Evolutionary conservation across 1,284 basidiomycete genomes (phyloP).

Genomic region (Sporisorium graminicola): DNA sequence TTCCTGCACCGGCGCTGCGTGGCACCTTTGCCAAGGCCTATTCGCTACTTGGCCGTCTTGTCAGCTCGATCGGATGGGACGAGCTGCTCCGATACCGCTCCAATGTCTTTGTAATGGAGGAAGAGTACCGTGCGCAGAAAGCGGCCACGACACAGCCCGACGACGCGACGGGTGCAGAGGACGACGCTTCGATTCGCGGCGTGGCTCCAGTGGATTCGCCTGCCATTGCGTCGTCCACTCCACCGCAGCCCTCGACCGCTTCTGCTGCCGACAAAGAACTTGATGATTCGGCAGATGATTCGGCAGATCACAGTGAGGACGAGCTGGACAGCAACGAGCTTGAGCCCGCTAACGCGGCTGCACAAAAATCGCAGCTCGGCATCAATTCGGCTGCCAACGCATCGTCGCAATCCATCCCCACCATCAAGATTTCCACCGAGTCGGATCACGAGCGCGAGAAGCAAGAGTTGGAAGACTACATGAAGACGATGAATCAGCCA

Average conservation of each 20-base stretch:
- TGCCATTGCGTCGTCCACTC: slow-evolving; percentile 34
- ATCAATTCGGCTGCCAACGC: slow-evolving; percentile 53
- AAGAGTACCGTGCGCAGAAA: slow-evolving; percentile 85
- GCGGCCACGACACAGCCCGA: slow-evolving; percentile 50
- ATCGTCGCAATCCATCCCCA: slow-evolving; percentile 76
- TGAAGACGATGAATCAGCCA: slow-evolving; percentile 61
- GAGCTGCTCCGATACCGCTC: slow-evolving; percentile 94
- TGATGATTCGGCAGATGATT: slow-evolving; percentile 13
- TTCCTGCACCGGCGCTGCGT: slow-evolving; percentile 91
- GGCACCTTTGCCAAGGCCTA: slow-evolving; percentile 98
- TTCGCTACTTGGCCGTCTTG: slow-evolving; percentile 86
- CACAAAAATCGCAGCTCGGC: slow-evolving; percentile 41
- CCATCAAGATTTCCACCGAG: slow-evolving; percentile 88
- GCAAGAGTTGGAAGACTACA: slow-evolving; percentile 65
- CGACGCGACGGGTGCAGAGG: slow-evolving; percentile 12
- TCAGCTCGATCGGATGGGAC: slow-evolving; percentile 97
- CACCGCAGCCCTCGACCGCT: slow-evolving; percentile 21
- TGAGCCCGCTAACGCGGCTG: not conserved
- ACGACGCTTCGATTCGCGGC: slow-evolving; percentile 34
- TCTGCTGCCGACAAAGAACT: slow-evolving; percentile 14
- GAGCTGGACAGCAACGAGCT: slow-evolving; percentile 40
- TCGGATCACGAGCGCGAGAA: slow-evolving; percentile 76
- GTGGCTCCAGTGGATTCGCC: slow-evolving; percentile 35
- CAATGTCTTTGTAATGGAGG: slow-evolving; percentile 98
- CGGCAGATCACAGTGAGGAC: slow-evolving; percentile 32